These are phyloP conservation scores for Dunaliella primolecta DNA, from an alignment of 139 green algal genomes.

Conservation along the genomic window DNA sequence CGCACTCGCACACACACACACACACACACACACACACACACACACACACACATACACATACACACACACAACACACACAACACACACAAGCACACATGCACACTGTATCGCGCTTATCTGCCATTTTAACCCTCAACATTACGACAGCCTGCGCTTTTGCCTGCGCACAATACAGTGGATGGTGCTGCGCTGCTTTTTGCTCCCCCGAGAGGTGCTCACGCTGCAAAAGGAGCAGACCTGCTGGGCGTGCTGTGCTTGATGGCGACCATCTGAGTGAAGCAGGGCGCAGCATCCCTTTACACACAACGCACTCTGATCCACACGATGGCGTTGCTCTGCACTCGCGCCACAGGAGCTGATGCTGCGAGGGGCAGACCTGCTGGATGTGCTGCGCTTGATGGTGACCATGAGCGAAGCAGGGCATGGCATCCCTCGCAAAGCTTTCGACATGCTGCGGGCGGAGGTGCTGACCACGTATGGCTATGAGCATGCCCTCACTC, in stretches of 20 bases:
- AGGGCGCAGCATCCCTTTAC: conserved; percentile 69
- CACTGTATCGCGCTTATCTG: too few species aligned
- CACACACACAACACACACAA: too few species aligned
- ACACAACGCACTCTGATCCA: too few species aligned
- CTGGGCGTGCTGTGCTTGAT: conserved; percentile 80
- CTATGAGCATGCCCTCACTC: conserved; percentile 78
- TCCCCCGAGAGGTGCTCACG: too few species aligned
- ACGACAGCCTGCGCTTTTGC: too few species aligned
- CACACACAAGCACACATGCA: too few species aligned
- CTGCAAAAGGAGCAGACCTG: conserved; percentile 54
- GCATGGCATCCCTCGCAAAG: conserved; percentile 70
- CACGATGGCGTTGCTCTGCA: background rate
- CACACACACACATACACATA: too few species aligned
- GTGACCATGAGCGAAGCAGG: conserved; percentile 59
- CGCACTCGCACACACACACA: too few species aligned
- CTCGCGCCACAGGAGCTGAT: conserved; percentile 68
- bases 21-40: too few species aligned
- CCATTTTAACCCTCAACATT: too few species aligned
- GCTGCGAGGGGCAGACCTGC: conserved; percentile 49
- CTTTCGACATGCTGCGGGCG: conserved; percentile 65
- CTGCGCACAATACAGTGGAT: too few species aligned
- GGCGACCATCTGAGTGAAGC: conserved; percentile 61
- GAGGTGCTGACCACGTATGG: conserved; percentile 84
- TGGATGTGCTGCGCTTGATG: conserved; percentile 80
- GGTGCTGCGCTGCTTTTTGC: too few species aligned